A percentile compares a stretch with the other conserved stretches of the same genome.
Conservation (phyloP, 2,329 filamentous ascomycete genomes). For the Chaetomiaceae sp. region DNA sequence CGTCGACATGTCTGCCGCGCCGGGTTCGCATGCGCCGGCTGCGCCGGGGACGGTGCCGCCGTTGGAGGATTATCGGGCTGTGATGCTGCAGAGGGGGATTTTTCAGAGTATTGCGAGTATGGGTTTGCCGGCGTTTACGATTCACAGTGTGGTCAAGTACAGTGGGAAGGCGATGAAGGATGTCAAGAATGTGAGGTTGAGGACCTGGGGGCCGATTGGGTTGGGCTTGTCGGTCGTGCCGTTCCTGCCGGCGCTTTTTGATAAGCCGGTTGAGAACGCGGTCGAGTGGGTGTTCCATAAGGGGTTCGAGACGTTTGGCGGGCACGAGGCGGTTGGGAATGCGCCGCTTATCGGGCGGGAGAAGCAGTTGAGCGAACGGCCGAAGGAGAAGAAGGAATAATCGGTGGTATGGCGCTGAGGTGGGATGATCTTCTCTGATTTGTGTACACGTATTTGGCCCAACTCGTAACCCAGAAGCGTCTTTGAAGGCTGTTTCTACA, state of each 20-base stretch:
- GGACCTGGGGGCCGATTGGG: conserved; percentile 89
- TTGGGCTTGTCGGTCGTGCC: conserved; percentile 74
- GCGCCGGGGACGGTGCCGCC: conserved; percentile 52
- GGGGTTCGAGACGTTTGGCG: conserved; percentile 70
- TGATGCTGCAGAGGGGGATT: conserved; percentile 85
- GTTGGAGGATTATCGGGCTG: conserved; percentile 82
- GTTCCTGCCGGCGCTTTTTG: conserved; percentile 78
- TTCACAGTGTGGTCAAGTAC: conserved; percentile 88
- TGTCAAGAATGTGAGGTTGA: conserved; percentile 66
- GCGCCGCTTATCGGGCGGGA: conserved; percentile 52
- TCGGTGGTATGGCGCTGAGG: not conserved
- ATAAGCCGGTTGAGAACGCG: conserved; percentile 86
- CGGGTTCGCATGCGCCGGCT: not conserved
- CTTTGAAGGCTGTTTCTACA: too few relatives aligned
- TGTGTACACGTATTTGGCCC: not conserved
- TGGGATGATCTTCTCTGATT: not conserved
- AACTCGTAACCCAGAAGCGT: not conserved
- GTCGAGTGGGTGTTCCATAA: conserved; percentile 89
- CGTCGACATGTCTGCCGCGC: conserved; percentile 24
- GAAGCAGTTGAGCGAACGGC: conserved; percentile 37
- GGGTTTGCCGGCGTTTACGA: conserved; percentile 90
- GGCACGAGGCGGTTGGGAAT: conserved; percentile 50
- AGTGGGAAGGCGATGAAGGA: conserved; percentile 82
- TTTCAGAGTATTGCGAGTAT: conserved; percentile 92
- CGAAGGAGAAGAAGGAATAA: conserved; percentile 39